phyloP scores from a whole-genome alignment of 2,329 filamentous ascomycete species.

The Calonectria pteridis region DNA sequence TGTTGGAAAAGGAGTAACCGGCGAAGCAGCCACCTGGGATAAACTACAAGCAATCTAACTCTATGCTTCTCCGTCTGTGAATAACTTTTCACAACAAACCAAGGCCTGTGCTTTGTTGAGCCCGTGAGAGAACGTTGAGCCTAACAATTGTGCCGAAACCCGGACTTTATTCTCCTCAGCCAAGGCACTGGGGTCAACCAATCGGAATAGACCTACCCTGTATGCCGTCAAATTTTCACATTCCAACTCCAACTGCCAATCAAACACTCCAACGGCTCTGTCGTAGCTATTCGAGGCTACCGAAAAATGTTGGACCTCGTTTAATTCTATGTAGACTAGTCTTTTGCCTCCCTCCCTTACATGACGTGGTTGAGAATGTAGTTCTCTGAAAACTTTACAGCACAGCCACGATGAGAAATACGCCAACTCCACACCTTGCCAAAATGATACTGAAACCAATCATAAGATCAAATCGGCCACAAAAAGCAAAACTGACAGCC shows the following conservation, averaged over 20 bases:
- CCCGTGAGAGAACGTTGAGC: not conserved
- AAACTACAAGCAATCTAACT: not conserved
- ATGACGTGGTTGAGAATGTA: not conserved
- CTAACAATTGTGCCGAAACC: not conserved
- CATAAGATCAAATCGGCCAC: not conserved
- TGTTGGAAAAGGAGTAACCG: not conserved
- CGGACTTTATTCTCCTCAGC: not conserved
- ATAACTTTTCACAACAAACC: not conserved
- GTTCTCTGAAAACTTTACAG: not conserved
- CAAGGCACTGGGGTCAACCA: not conserved
- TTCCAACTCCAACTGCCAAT: too few species aligned
- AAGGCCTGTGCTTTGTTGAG: not conserved
- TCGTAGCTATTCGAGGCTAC: not conserved
- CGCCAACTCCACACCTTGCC: not conserved
- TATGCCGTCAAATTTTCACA: not conserved
- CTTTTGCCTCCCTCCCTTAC: not conserved
- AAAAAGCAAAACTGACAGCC: not conserved
- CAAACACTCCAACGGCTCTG: not conserved
- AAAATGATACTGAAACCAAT: not conserved
- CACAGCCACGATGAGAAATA: not conserved
- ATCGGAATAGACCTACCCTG: not conserved
- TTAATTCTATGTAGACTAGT: too few species aligned
- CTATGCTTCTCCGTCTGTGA: not conserved
- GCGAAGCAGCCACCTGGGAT: not conserved
- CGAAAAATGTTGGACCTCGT: not conserved